Conservation (phyloP, 2,329 filamentous ascomycete species). For the Phaeosphaeria sp. region DNA sequence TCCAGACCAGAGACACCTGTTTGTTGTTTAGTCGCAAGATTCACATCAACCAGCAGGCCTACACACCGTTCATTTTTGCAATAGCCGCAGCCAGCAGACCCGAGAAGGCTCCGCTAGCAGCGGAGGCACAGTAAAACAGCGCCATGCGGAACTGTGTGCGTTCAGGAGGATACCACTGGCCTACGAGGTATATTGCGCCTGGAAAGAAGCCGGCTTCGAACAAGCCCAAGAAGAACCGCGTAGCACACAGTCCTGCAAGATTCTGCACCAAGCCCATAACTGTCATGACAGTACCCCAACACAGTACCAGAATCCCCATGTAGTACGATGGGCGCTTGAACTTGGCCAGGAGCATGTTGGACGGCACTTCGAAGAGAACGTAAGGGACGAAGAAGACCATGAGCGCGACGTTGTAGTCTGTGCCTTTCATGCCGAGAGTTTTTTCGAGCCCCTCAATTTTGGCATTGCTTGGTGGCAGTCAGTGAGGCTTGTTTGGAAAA, state of each 20-base stretch:
- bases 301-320: constrained; percentile 34
- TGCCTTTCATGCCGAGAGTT: constrained; percentile 49
- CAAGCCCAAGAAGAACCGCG: constrained; percentile 27
- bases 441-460: constrained; percentile 39
- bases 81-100: constrained; percentile 52
- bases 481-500: not conserved
- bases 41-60: not conserved
- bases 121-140: constrained; percentile 47
- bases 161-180: constrained; percentile 45
- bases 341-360: constrained; percentile 50
- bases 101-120: constrained; percentile 49
- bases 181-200: constrained; percentile 40
- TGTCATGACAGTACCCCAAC: constrained; percentile 36
- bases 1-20: not conserved
- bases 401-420: constrained; percentile 67
- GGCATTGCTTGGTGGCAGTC: constrained; percentile 48
- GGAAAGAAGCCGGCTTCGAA: constrained; percentile 18
- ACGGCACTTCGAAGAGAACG: constrained; percentile 46
- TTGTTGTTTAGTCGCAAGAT: constrained; percentile 41
- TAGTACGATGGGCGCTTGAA: constrained; percentile 37
- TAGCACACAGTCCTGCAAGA: constrained; percentile 24
- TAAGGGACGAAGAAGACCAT: constrained; percentile 64
- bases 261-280: constrained; percentile 30
- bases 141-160: constrained; percentile 44
- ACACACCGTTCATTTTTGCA: constrained; percentile 47